Base-by-base conservation (phyloP, 352 stramenopile species). In the Phytophthora pluvialis region DNA sequence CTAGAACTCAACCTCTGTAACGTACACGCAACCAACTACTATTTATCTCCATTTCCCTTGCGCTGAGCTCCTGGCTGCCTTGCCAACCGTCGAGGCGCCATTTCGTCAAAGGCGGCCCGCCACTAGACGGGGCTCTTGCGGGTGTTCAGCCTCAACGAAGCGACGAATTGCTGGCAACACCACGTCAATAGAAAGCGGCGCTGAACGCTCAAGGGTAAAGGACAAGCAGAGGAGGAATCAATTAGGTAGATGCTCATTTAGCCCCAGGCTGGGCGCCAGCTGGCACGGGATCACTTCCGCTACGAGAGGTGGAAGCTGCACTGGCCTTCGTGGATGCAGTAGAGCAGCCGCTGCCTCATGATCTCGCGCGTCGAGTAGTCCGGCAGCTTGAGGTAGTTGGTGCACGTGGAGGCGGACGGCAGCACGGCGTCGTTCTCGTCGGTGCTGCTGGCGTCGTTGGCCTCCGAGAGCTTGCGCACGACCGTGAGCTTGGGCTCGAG, bases 341-440 rank as follows among this genome's bases (percentile, higher is more conserved):
- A 94, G 26, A 88, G 58, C 39, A 97, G 65, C 9, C 86, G 83
- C 35, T 67, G 52, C 57, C 81, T 76, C 77, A 97, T 87, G 21
- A 87, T 60, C 8, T 88, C 76, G 18, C 85, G 81, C 33, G 82
- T 89, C 28, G 83, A 95, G 67, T 97, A 97, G 42, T 92, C 88
- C n/a, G 90, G 90, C 25, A 97, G 73, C 73, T 97, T 97, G 31
- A 97, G 73, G 74, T 97, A 97, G 61, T 97, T 95, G 29, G 89
- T 92, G 65, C 89, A 97, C 46, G 90, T 97, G 15, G 86, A 96
- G 15, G 88, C 91, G 4, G 89, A 97, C 46, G 90, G 89, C 32
- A 93, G 59, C 64, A 93, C 71, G 1, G 78, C 74, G 46, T 94
- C 86, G 12, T 55, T 62, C 15, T 76, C 53, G 5, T 72, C 38